phyloP scores from a whole-genome alignment of 202 grass and related monocot genomes.

The Setaria viridis region DNA sequence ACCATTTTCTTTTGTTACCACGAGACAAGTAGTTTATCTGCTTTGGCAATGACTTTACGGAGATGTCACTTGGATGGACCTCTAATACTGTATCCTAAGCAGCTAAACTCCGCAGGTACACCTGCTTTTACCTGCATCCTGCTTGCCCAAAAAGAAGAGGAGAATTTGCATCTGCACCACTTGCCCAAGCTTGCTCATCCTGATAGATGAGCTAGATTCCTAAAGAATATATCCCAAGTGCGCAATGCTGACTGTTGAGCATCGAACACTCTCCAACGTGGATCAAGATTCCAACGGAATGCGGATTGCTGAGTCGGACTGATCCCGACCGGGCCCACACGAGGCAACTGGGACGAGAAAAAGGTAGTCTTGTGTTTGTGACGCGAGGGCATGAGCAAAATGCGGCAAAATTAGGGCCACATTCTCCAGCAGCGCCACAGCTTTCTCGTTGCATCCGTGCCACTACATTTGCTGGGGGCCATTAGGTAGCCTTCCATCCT shows the following conservation, averaged over 20 bases:
- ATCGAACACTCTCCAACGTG: slow-evolving; percentile 1
- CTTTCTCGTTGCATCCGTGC: neutral
- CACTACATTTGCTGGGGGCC: neutral
- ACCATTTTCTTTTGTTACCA: too few species aligned
- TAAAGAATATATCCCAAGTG: neutral
- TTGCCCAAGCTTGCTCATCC: slow-evolving; percentile 10
- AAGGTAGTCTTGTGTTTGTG: neutral
- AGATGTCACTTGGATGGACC: neutral
- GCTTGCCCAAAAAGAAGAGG: neutral
- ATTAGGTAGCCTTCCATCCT: neutral
- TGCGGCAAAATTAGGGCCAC: slow-evolving; percentile 32
- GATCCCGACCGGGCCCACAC: slow-evolving; percentile 9
- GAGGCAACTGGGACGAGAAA: slow-evolving; percentile 9
- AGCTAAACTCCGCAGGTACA: neutral
- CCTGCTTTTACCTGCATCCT: neutral
- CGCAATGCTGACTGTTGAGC: slow-evolving; percentile 19
- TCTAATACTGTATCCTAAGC: neutral
- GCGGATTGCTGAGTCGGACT: slow-evolving; percentile 49
- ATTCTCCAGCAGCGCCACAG: neutral
- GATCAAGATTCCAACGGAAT: slow-evolving; percentile 15
- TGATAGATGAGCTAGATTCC: neutral
- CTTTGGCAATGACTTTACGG: neutral
- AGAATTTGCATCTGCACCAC: neutral
- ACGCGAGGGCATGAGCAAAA: slow-evolving; percentile 17
- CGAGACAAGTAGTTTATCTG: neutral